Conservation (phyloP, 257 asterid genomes). For the Solanum chiquidenum region DNA sequence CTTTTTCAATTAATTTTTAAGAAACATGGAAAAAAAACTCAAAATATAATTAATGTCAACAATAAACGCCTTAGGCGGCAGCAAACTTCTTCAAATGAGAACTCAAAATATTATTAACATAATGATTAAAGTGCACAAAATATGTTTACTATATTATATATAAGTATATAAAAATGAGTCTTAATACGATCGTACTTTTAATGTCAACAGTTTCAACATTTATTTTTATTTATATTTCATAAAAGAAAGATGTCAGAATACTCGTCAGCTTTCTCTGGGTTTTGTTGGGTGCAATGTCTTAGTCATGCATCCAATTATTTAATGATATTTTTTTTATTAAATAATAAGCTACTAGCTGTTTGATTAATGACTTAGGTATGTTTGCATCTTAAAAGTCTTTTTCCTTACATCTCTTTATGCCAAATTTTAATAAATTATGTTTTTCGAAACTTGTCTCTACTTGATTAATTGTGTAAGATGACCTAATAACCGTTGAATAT, state of each 20-base stretch:
- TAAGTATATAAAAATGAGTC: background rate
- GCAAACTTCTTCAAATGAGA: background rate
- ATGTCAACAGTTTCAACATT: background rate
- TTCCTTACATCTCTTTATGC: background rate
- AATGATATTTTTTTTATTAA: background rate
- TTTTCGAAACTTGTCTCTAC: background rate
- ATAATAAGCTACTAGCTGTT: background rate
- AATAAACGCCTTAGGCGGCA: background rate
- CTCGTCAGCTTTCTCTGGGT: background rate
- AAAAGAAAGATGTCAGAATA: slow-evolving; percentile 6
- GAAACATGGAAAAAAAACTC: background rate
- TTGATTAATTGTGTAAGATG: background rate
- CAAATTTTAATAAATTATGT: background rate
- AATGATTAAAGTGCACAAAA: background rate
- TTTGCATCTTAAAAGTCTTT: background rate
- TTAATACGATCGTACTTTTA: background rate
- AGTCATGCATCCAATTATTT: background rate
- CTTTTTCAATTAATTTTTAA: background rate
- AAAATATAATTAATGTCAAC: background rate
- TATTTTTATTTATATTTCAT: background rate
- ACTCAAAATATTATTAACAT: background rate
- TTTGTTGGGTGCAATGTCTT: slow-evolving; percentile 2
- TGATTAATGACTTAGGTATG: background rate
- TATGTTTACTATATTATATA: background rate
- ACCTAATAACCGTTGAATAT: background rate